phyloP scores from a whole-genome alignment of 257 asterid genomes.

The Coffea eugenioides region DNA sequence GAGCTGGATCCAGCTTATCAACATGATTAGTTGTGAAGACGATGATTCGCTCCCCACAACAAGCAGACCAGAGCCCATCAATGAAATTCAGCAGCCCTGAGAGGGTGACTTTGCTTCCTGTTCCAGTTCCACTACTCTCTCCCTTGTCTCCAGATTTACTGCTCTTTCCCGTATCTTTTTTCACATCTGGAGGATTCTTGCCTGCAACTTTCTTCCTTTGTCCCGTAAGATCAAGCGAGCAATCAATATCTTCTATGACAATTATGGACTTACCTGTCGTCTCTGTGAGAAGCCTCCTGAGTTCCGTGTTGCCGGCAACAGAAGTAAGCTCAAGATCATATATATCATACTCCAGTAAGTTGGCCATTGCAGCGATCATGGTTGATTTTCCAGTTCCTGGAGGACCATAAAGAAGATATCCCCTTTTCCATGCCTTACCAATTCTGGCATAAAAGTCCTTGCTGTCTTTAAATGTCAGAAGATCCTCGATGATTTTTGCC shows the following conservation, averaged over 20 bases:
- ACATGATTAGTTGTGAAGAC: constrained; percentile 7
- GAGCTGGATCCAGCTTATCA: constrained; percentile 5
- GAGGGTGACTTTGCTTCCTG: background rate
- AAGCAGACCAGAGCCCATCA: constrained; percentile 1
- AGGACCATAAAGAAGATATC: constrained; percentile 22
- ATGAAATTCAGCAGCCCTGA: constrained; percentile 3
- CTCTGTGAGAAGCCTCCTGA: constrained; percentile 20
- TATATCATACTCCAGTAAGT: constrained; percentile 26
- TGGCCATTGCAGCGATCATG: constrained; percentile 36
- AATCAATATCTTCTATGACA: constrained; percentile 14
- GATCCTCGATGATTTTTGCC: constrained; percentile 22
- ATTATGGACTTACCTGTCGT: background rate
- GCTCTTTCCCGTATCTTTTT: too few relatives aligned
- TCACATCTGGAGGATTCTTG: background rate
- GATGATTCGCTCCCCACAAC: background rate
- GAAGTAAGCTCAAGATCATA: constrained; percentile 30
- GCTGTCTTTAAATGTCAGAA: constrained; percentile 18
- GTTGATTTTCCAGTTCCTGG: constrained; percentile 31
- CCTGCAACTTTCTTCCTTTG: background rate
- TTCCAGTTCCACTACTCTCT: background rate
- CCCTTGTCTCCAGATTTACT: background rate
- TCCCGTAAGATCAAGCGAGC: constrained; percentile 1
- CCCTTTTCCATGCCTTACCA: too few relatives aligned
- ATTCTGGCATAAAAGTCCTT: constrained; percentile 18
- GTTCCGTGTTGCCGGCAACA: constrained; percentile 25